Base-by-base conservation (phyloP, 768 basidiomycete species). In the Nidula microcarpa region DNA sequence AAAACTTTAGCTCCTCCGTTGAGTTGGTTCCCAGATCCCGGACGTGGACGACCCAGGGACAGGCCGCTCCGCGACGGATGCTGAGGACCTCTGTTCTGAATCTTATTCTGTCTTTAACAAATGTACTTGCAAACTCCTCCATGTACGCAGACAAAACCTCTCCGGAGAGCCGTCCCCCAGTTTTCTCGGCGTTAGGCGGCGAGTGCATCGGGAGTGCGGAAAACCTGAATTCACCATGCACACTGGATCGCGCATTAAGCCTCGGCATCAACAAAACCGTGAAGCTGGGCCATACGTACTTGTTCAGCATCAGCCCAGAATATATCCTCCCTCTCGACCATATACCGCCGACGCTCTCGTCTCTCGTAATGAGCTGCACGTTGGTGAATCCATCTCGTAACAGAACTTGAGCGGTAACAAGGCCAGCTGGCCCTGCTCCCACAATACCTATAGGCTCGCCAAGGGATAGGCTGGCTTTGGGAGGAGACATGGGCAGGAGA, bases 211-310 rank as follows among this genome's bases (percentile, higher is more conserved):
- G 61, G 37, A 84, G 55, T 0, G 78, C 59, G 5, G 85, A 85
- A 65, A 87, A 86, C 9, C 73, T 61, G 55, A 77, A 85, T 57
- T 88, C 83, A 2, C 84, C 85, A 59, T 85, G 77, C 1, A 87
- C 82, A 58, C 86, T 87, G 51, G 18, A 30, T n/a, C 11, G 14
- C 4, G 14, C 9, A 39, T 14, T 18, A 48, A 34, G 52, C 23
- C 43, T 17, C 17, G n/a, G 37, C 36, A 45, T 45, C 16, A 18
- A 7, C 23, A 47, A 14, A 33, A 13, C 33, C 1, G 45, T 17
- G 13, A 37, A 23, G 47, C 14, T 41, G 43, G 43, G 5, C 4
- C 35, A 9, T 18, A 65, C 79, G 41, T 57, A 85, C 85, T 82
- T 88, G 67, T 88, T 87, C 14, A 84, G 72, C 1, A 67, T 62